Conservation (phyloP, 306 rosid species). For the Gastrolobium bilobum region DNA sequence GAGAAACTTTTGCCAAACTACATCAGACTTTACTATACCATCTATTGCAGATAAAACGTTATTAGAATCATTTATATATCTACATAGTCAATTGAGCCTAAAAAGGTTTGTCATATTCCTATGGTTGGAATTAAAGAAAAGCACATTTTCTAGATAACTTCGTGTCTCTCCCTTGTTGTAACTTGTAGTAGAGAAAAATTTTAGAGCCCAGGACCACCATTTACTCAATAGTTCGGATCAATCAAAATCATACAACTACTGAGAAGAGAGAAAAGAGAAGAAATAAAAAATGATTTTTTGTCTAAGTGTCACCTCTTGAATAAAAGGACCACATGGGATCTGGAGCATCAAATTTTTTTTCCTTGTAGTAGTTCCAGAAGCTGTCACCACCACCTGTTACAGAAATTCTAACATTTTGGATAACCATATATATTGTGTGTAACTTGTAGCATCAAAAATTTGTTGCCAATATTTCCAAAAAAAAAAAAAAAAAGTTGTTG, state of each 20-base stretch:
- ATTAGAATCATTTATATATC: not conserved
- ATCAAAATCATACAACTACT: too few relatives aligned
- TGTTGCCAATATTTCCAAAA: too few relatives aligned
- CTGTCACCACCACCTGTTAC: conserved; percentile 27
- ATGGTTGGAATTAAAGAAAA: conserved; percentile 11
- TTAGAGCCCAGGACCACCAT: too few relatives aligned
- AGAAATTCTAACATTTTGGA: not conserved
- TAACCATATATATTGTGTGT: not conserved
- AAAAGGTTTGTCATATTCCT: not conserved
- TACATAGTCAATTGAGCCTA: conserved; percentile 1
- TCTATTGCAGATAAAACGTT: not conserved
- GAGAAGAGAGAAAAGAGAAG: too few relatives aligned
- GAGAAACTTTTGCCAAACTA: conserved; percentile 32
- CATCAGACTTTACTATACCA: conserved; percentile 17
- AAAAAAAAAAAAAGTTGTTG: not conserved
- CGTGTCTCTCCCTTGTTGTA: not conserved
- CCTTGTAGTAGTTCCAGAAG: not conserved
- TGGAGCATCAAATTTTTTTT: too few relatives aligned
- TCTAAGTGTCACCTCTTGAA: too few relatives aligned
- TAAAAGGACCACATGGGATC: too few relatives aligned
- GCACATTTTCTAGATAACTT: conserved; percentile 19
- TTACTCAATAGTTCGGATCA: too few relatives aligned
- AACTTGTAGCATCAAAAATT: not conserved
- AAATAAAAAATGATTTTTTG: too few relatives aligned
- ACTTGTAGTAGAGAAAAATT: conserved; percentile 29